These are phyloP conservation scores for Colletotrichum costaricense DNA, from an alignment of 2,329 filamentous ascomycete species.

Conservation along the genomic window DNA sequence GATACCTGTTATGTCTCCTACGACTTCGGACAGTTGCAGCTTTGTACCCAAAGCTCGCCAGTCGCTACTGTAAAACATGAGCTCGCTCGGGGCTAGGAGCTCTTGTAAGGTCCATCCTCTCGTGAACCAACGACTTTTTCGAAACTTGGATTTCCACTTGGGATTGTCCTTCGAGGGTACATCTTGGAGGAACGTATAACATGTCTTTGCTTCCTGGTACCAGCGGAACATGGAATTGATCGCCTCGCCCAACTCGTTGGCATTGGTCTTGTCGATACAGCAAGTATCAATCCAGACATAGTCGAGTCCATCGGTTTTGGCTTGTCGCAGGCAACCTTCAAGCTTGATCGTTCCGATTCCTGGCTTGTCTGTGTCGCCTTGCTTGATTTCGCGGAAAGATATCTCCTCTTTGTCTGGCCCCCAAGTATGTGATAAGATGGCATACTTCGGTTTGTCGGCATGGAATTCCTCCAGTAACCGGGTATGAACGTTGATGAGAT, in stretches of 20 bases:
- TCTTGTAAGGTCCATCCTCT: conserved; percentile 41
- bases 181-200: conserved; percentile 36
- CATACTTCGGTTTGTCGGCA: conserved; percentile 38
- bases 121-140: conserved; percentile 38
- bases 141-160: conserved; percentile 5
- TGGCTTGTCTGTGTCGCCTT: rapidly evolving
- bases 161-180: background rate
- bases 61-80: conserved; percentile 38
- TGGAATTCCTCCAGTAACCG: conserved; percentile 32
- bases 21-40: conserved; percentile 19
- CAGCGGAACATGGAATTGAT: conserved; percentile 38
- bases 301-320: background rate
- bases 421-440: conserved; percentile 44
- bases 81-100: conserved; percentile 38
- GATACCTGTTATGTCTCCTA: conserved; percentile 46
- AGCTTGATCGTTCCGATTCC: conserved; percentile 20
- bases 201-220: conserved; percentile 35
- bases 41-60: conserved; percentile 37
- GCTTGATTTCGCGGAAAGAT: conserved; percentile 36
- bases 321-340: conserved; percentile 10
- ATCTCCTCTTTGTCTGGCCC: conserved; percentile 37
- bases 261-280: conserved; percentile 41
- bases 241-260: conserved; percentile 38
- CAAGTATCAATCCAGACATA: background rate
- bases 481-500: conserved; percentile 35